Evolutionary conservation across 106 monocot species (phyloP).

Genomic region (Xerophyta viscosa): DNA sequence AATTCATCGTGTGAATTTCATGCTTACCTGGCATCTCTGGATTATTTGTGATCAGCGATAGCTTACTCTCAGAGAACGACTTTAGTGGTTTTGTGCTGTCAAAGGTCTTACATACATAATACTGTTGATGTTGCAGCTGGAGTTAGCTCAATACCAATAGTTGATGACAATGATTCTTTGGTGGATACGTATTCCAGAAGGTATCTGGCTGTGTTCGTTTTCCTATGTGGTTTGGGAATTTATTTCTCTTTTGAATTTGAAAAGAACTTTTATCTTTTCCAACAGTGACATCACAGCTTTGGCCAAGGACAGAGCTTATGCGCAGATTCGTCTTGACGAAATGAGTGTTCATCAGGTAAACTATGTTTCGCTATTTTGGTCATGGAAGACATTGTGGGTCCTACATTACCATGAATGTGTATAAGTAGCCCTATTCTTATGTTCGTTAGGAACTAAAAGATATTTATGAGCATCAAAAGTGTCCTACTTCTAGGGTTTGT

Average conservation of each 20-base stretch:
- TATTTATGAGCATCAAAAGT: no score
- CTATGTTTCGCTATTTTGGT: not conserved
- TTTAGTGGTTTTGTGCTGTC: no score
- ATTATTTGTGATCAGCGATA: no score
- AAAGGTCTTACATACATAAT: no score
- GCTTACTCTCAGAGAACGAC: no score
- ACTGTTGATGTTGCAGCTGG: constrained; percentile 39
- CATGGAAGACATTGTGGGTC: not conserved
- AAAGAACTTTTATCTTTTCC: not conserved
- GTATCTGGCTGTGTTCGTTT: constrained; percentile 22
- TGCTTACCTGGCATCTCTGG: no score
- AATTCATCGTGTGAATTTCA: no score
- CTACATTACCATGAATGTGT: no score
- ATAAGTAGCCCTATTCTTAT: no score
- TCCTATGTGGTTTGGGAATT: not conserved
- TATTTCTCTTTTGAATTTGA: not conserved
- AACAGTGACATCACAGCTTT: constrained; percentile 93
- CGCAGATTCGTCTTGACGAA: constrained; percentile 63
- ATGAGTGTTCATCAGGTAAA: constrained; percentile 83
- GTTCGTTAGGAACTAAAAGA: no score
- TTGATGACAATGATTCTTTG: constrained; percentile 85
- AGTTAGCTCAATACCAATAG: constrained; percentile 91
- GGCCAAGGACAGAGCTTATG: constrained; percentile 75
- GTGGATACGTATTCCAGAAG: constrained; percentile 90
- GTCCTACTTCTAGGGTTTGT: no score